Evolutionary conservation across 2,329 filamentous ascomycete genomes (phyloP), one percentile per base, ranked within the genome.

Genomic region (Calonectria henricotiae): DNA sequence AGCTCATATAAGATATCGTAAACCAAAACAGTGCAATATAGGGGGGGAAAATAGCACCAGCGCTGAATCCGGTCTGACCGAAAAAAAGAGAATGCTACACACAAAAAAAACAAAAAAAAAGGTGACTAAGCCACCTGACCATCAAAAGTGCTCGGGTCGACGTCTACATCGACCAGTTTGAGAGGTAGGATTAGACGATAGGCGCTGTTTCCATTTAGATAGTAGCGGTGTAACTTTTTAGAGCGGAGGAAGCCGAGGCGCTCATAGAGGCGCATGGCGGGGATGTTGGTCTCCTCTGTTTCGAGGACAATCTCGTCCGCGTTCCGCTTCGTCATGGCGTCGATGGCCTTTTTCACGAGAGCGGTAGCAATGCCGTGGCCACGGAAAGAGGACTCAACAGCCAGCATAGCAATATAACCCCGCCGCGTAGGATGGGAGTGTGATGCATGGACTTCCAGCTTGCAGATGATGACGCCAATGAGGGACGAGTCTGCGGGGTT

Each of bases 341-440:
- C 94, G 73, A 99, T 95, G 23, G 95, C 95, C 86, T 91, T 91
- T 73, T 92, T 90, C n/a, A 99, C 96, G 11, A 99, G 87, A 46
- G 91, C 91, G 0, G 95, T 98, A 1, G 93, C 96, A 69, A 99
- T 95, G 1, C 96, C 96, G 73, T 91, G 90, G 6, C 95, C 95
- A 25, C 96, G 91, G 78, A 94, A 92, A 30, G 91, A 86, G 44
- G 94, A 90, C 49, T 92, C 90, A 5, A 98, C 95, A n/a, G 96
- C 96, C 47, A 99, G 88, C 96, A 99, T 99, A 79, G 96, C 96
- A 76, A 99, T 98, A 84, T 99, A 99, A 68, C 96, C 96, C 72
- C 96, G 90, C 73, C 95, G 87, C 0, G 90, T 92, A 2, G 89
- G 84, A 0, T 89, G 85, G 1, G 95, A 95, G 73, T 96, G 95